Evolutionary conservation across 352 stramenopile genomes (phyloP).

Genomic region (Thraustochytrium sp.): DNA sequence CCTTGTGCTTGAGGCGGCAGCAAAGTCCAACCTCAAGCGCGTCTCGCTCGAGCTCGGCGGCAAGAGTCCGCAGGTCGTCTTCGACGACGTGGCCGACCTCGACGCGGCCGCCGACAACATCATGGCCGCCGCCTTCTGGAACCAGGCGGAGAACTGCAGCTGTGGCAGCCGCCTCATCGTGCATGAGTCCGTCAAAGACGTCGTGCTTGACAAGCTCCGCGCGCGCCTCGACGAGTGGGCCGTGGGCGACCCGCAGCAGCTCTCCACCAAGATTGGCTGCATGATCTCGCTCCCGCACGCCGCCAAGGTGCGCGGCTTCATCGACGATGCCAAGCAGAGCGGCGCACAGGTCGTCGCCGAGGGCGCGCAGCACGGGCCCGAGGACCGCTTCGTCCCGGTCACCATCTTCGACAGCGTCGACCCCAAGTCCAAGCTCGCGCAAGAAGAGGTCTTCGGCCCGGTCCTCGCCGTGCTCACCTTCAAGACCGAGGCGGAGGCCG

Average conservation of each 20-base stretch:
- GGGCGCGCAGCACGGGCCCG: conserved; percentile 60
- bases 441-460: conserved; percentile 74
- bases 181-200: conserved; percentile 65
- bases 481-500: conserved; percentile 67
- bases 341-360: conserved; percentile 76
- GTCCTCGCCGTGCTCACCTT: conserved; percentile 76
- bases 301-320: conserved; percentile 61
- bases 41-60: conserved; percentile 79
- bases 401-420: conserved; percentile 77
- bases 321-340: conserved; percentile 56
- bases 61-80: conserved; percentile 85
- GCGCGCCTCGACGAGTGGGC: conserved; percentile 62
- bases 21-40: conserved; percentile 70
- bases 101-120: conserved; percentile 67
- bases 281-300: conserved; percentile 74
- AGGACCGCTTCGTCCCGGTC: conserved; percentile 74
- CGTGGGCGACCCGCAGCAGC: conserved; percentile 71
- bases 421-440: conserved; percentile 72
- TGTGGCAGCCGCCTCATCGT: conserved; percentile 79
- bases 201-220: conserved; percentile 66
- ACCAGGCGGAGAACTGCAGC: conserved; percentile 75
- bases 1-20: conserved; percentile 67
- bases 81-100: conserved; percentile 65
- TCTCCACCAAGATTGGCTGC: conserved; percentile 67
- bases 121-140: conserved; percentile 77